These are phyloP conservation scores for Oropetium thomaeum DNA, from an alignment of 176 grass and related monocot species.

Conservation along the genomic window DNA sequence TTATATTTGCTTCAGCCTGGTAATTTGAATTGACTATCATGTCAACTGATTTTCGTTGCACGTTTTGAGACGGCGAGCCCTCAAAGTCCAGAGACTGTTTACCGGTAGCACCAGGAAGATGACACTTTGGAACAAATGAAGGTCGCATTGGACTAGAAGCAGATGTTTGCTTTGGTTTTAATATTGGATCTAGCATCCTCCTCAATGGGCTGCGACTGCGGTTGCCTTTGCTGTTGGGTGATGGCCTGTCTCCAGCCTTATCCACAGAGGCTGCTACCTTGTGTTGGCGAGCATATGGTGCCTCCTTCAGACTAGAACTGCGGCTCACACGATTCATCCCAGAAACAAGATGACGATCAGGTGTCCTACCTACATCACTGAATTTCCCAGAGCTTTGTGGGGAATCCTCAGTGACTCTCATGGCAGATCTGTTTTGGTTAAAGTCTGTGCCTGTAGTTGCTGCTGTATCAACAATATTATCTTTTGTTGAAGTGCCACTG, in stretches of 20 bases:
- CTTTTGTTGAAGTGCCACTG: not conserved
- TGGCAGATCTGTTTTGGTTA: conserved; percentile 18
- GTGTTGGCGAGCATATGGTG: conserved; percentile 23
- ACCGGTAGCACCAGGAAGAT: conserved; percentile 21
- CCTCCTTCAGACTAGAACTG: conserved; percentile 67
- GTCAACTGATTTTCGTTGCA: conserved; percentile 54
- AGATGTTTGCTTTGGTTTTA: conserved; percentile 56
- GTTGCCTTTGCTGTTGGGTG: conserved; percentile 45
- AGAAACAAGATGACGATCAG: conserved; percentile 26
- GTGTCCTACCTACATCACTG: conserved; percentile 32
- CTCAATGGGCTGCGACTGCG: conserved; percentile 68
- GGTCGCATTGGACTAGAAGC: conserved; percentile 37
- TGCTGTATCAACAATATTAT: conserved; percentile 26
- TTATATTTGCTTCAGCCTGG: conserved; percentile 32
- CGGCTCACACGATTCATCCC: conserved; percentile 42
- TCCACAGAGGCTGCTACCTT: conserved; percentile 28
- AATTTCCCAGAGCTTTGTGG: conserved; percentile 33
- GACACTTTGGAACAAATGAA: conserved; percentile 48
- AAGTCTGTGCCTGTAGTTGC: conserved; percentile 13
- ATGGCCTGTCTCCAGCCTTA: conserved; percentile 54
- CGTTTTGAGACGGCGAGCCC: conserved; percentile 24
- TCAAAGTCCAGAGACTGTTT: conserved; percentile 44
- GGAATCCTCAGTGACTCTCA: conserved; percentile 8
- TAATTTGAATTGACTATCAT: conserved; percentile 35
- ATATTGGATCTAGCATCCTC: conserved; percentile 89